Conservation (phyloP, 2,329 filamentous ascomycete species). For the Penicillium sp. region DNA sequence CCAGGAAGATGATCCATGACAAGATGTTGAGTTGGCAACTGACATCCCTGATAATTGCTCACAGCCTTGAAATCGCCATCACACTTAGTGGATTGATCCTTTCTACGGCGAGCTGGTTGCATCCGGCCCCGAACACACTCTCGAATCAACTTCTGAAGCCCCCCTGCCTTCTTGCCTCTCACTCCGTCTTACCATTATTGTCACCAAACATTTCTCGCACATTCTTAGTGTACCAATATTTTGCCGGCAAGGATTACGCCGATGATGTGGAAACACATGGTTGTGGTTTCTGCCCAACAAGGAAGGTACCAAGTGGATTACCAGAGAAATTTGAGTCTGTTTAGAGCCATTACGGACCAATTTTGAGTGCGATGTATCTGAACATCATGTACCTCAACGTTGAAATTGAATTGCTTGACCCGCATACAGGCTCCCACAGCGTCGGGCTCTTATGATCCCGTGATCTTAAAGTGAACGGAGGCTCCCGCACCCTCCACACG, state of each 20-base stretch:
- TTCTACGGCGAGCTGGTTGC: constrained; percentile 17
- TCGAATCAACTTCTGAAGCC: constrained; percentile 30
- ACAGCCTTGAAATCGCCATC: constrained; percentile 22
- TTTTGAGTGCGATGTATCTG: constrained; percentile 10
- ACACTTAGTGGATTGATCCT: constrained; percentile 21
- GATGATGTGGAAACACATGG: constrained; percentile 14
- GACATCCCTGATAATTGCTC: constrained; percentile 23
- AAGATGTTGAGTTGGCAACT: constrained; percentile 34
- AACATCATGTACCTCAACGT: constrained; percentile 31
- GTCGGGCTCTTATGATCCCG: constrained; percentile 40
- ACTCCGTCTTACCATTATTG: constrained; percentile 28
- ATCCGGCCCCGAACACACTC: constrained; percentile 17
- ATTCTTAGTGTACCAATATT: constrained; percentile 27
- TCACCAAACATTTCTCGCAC: constrained; percentile 20
- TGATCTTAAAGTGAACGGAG: constrained; percentile 39
- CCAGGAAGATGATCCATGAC: constrained; percentile 26
- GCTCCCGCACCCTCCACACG: constrained; percentile 33
- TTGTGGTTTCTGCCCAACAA: constrained; percentile 26
- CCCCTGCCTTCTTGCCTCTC: constrained; percentile 27
- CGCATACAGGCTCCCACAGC: constrained; percentile 38
- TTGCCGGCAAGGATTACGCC: constrained; percentile 29
- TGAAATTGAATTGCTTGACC: constrained; percentile 42
- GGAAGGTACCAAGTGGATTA: constrained; percentile 13
- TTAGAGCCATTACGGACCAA: constrained; percentile 5
- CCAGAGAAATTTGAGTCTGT: background rate